Conservation (phyloP, 805 yeast species). For the Candida oleophila region DNA sequence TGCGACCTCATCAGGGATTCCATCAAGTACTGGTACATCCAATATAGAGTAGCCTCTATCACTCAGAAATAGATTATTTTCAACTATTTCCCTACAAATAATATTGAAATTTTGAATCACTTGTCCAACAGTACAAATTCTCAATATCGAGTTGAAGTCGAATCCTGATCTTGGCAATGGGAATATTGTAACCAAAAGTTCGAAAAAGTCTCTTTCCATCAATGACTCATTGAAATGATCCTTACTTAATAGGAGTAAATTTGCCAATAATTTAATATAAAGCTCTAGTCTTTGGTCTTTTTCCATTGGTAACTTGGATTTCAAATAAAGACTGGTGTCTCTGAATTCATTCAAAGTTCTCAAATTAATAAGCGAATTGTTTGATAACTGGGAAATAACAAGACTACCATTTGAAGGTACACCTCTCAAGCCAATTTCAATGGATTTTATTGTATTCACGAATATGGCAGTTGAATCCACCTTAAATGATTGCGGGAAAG, state of each 20-base stretch:
- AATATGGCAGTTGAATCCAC: conserved; percentile 39
- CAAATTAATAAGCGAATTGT: conserved; percentile 59
- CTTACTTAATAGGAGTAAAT: conserved; percentile 30
- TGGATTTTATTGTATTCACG: conserved; percentile 57
- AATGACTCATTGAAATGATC: conserved; percentile 33
- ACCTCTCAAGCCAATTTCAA: conserved; percentile 68
- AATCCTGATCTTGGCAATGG: conserved; percentile 49
- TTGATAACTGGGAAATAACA: conserved; percentile 56
- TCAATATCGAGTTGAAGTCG: conserved; percentile 46
- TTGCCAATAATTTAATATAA: conserved; percentile 32
- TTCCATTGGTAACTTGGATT: conserved; percentile 15
- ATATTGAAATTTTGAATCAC: conserved; percentile 45
- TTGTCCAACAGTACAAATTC: conserved; percentile 50
- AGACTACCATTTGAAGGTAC: conserved; percentile 38
- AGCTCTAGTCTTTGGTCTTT: conserved; percentile 38
- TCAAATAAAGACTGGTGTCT: conserved; percentile 32
- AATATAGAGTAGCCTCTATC: conserved; percentile 23
- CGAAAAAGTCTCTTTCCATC: conserved; percentile 51
- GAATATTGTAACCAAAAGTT: conserved; percentile 46
- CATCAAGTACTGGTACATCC: conserved; percentile 36
- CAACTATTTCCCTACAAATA: conserved; percentile 24
- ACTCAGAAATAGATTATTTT: conserved; percentile 18
- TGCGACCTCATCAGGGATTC: conserved; percentile 20
- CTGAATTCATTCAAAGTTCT: conserved; percentile 47
- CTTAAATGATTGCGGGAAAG: conserved; percentile 38